Base-by-base conservation (phyloP, 305 asterid genomes). In the Fraxinus sp. region DNA sequence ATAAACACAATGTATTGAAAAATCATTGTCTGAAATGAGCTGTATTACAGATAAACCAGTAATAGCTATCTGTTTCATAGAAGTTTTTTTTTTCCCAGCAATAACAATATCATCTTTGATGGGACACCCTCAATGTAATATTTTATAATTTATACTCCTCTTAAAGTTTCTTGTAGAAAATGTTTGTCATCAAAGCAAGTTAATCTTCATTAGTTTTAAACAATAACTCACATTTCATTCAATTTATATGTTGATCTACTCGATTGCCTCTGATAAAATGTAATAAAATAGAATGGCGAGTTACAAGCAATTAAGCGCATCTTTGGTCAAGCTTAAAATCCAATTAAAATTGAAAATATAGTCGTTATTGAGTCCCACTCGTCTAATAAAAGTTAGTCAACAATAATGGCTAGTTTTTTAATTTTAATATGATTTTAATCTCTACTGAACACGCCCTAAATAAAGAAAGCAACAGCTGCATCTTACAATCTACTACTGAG, bases 401-500 rank as follows among this genome's bases (percentile, higher is more conserved):
- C 30, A 28, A 28, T 28, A 28, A 28, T 1, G 30, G 30, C 30
- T 28, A 28, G 3, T 28, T 28, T 28, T 28, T 28, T 1, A 28
- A 28, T 28, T 28, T 28, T 28, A 28, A 28, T 28, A 1, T 1
- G 3, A 28, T 28, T 28, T 28, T 28, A 28, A 28, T 28, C 30
- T 28, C 30, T 28, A 28, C 30, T 28, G 30, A 28, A 28, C 30
- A 28, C 30, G 30, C 30, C 30, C 30, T 28, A 28, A 28, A 20
- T 55, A 55, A 30, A 14, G 79, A 37, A 76, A 16, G 78, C 62
- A 57, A 52, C 64, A 79, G 33, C 64, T 24, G 74, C 74, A 28
- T 68, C 70, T n/a, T 39, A 32, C 22, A 59, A 76, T 32, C 77
- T 5, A 78, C 68, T 28, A 59, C 78, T 39, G 30, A 79, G 78